phyloP scores from a whole-genome alignment of 129 eudicot species.

The Kitagawia praeruptora region DNA sequence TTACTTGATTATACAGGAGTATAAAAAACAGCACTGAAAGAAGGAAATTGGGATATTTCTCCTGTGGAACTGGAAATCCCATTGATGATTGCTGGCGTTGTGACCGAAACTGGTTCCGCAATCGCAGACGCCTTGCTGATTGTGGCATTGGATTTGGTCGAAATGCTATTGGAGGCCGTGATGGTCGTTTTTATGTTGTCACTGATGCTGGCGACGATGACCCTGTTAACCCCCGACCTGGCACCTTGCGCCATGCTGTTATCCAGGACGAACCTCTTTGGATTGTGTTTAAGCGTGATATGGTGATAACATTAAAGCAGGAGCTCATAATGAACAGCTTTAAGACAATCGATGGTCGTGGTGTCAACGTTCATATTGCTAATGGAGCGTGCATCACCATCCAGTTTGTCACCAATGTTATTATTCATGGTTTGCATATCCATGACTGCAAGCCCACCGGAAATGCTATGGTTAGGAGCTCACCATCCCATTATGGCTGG shows the following conservation, averaged over 20 bases:
- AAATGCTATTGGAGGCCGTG: slow-evolving; percentile 86
- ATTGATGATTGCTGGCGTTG: slow-evolving; percentile 98
- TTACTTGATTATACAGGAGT: slow-evolving; percentile 40
- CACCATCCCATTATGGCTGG: slow-evolving; percentile 83
- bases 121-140: slow-evolving; percentile 77
- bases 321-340: slow-evolving; percentile 95
- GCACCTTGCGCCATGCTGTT: slow-evolving; percentile 85
- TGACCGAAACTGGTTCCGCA: slow-evolving; percentile 68
- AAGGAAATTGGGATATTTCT: slow-evolving; percentile 72
- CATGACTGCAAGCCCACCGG: slow-evolving; percentile 93
- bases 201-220: slow-evolving; percentile 65
- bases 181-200: slow-evolving; percentile 80
- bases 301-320: slow-evolving; percentile 71
- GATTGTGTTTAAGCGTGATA: slow-evolving; percentile 81
- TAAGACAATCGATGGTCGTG: slow-evolving; percentile 91
- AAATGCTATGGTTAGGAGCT: slow-evolving; percentile 92
- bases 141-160: slow-evolving; percentile 91
- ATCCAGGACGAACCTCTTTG: slow-evolving; percentile 80
- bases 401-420: slow-evolving; percentile 71
- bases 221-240: slow-evolving; percentile 83
- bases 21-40: slow-evolving; percentile 65
- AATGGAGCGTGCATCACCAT: slow-evolving; percentile 78
- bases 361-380: slow-evolving; percentile 83
- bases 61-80: slow-evolving; percentile 86
- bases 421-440: slow-evolving; percentile 74